phyloP scores from a whole-genome alignment of 2,329 filamentous ascomycete species.

The Pyricularia sp. region DNA sequence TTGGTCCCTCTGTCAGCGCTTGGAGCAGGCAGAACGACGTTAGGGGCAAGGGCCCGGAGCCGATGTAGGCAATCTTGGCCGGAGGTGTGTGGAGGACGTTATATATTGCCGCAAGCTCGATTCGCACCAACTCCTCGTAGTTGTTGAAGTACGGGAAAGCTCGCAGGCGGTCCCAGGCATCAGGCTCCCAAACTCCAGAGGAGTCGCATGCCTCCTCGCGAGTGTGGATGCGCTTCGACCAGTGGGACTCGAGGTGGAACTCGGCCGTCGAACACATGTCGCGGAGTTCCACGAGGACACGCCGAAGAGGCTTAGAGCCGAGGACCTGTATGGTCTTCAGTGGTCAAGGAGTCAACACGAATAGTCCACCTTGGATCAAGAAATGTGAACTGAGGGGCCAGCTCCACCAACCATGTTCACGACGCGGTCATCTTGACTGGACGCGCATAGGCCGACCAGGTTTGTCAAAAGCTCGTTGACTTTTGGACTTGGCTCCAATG shows the following conservation, averaged over 20 bases:
- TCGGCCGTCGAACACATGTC: conserved; percentile 30
- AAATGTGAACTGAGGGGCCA: background rate
- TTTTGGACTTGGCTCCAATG: background rate
- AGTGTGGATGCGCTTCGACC: conserved; percentile 23
- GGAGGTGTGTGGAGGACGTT: conserved; percentile 19
- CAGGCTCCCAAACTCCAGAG: conserved; percentile 1
- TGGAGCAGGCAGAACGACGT: conserved; percentile 30
- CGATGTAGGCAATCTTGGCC: conserved; percentile 30
- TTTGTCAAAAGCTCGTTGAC: background rate
- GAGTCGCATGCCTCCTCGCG: conserved; percentile 8
- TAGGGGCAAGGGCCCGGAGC: conserved; percentile 35
- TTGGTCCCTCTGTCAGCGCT: conserved; percentile 14
- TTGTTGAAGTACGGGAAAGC: conserved; percentile 35
- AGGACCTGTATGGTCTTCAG: conserved; percentile 17
- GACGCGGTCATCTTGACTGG: background rate
- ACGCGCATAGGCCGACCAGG: background rate
- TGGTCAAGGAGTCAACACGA: background rate
- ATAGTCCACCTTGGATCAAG: background rate
- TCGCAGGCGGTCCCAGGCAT: conserved; percentile 13
- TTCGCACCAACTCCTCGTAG: conserved; percentile 31
- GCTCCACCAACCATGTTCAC: background rate
- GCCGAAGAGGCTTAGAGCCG: conserved; percentile 15
- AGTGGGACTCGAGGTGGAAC: conserved; percentile 29
- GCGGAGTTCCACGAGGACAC: conserved; percentile 23
- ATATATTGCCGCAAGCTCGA: conserved; percentile 29